phyloP scores from a whole-genome alignment of 2,329 filamentous ascomycete species.

The Daldinia eschscholtzii region DNA sequence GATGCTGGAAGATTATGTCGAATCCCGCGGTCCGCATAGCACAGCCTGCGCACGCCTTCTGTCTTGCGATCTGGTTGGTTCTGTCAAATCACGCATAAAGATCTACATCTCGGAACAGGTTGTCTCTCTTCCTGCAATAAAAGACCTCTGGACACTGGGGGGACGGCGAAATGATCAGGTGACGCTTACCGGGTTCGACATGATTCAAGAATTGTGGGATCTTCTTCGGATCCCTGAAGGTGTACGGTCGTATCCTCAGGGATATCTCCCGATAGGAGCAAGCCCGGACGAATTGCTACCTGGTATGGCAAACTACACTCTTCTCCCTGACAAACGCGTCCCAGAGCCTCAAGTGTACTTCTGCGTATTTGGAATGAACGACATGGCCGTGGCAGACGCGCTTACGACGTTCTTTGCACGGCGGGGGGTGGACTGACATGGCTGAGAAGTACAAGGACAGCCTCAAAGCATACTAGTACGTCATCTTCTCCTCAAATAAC shows the following conservation, averaged over 20 bases:
- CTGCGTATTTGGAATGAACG: slow-evolving; percentile 13
- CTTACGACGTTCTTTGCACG: slow-evolving; percentile 13
- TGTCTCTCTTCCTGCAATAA: slow-evolving; percentile 6
- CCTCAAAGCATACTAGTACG: slow-evolving; percentile 16
- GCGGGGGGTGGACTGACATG: slow-evolving; percentile 12
- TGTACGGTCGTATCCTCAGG: slow-evolving; percentile 8
- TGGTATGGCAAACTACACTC: slow-evolving; percentile 15
- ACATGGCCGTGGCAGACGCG: slow-evolving; percentile 17
- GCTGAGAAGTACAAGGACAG: slow-evolving; percentile 14
- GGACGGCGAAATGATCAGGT: slow-evolving; percentile 1
- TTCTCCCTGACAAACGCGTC: slow-evolving; percentile 1
- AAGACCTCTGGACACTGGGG: slow-evolving; percentile 10
- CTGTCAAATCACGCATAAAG: slow-evolving; percentile 12
- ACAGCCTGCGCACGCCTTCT: slow-evolving; percentile 9
- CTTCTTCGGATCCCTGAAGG: slow-evolving; percentile 9
- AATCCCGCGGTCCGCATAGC: slow-evolving; percentile 6
- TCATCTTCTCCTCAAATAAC: neutral
- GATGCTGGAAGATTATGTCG: slow-evolving; percentile 10
- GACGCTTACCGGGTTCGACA: neutral
- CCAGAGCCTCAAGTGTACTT: slow-evolving; percentile 16
- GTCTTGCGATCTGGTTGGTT: slow-evolving; percentile 7
- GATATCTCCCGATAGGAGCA: slow-evolving; percentile 7
- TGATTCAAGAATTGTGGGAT: slow-evolving; percentile 13
- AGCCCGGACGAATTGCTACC: slow-evolving; percentile 6
- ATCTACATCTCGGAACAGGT: slow-evolving; percentile 9